Evolutionary conservation across 2,329 filamentous ascomycete species (phyloP).

Genomic region (Elsinoe batatas): DNA sequence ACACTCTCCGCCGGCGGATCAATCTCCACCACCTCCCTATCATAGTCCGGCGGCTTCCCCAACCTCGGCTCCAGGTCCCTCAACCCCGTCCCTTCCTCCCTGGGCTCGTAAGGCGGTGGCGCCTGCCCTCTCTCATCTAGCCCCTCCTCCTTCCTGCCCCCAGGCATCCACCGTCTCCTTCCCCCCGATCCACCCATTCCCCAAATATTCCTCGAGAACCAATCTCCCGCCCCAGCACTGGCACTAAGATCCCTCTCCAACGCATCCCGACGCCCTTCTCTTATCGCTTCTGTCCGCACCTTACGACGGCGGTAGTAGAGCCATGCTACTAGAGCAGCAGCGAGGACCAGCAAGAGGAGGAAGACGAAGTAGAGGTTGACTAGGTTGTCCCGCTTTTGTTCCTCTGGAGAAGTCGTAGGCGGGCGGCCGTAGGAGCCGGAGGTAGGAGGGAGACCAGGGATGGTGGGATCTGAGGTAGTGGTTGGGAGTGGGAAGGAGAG

Average conservation of each 20-base stretch:
- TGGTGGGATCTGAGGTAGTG: slow-evolving; percentile 7
- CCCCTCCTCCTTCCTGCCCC: slow-evolving; percentile 40
- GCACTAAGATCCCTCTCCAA: slow-evolving; percentile 28
- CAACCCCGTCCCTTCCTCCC: slow-evolving; percentile 19
- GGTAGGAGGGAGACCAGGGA: slow-evolving; percentile 5
- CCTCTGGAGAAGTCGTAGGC: not conserved
- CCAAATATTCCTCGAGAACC: not conserved
- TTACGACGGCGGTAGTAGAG: slow-evolving; percentile 37
- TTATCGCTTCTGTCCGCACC: slow-evolving; percentile 17
- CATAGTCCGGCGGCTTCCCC: slow-evolving; percentile 34
- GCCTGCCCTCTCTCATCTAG: slow-evolving; percentile 55
- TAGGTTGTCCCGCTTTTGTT: slow-evolving; percentile 20
- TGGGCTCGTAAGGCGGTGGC: slow-evolving; percentile 50
- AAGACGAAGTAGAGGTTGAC: slow-evolving; percentile 48
- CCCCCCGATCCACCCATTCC: slow-evolving; percentile 12
- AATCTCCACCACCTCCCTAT: slow-evolving; percentile 17
- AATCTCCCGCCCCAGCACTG: slow-evolving; percentile 15
- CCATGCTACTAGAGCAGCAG: slow-evolving; percentile 36
- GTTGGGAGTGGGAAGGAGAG: not conserved
- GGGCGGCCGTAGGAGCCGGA: not conserved
- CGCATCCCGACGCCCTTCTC: slow-evolving; percentile 25
- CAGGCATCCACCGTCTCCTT: slow-evolving; percentile 18
- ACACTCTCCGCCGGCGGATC: slow-evolving; percentile 5
- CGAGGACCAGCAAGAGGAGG: slow-evolving; percentile 42
- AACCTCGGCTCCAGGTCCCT: slow-evolving; percentile 10